phyloP scores from a whole-genome alignment of 495 filamentous ascomycete species.

The Aspergillus incahuasiensis region DNA sequence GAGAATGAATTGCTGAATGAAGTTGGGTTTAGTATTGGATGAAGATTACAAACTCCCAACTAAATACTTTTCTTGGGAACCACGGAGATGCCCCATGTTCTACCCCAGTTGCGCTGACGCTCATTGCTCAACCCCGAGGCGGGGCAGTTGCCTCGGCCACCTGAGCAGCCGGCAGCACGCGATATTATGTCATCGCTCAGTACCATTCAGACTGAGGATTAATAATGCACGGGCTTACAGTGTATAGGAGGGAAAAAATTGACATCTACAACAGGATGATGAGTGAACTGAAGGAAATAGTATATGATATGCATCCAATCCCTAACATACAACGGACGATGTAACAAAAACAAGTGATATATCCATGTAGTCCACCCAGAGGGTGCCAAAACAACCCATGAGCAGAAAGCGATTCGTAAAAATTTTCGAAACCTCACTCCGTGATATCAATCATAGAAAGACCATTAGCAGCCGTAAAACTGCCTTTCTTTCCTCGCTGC shows the following conservation, averaged over 20 bases:
- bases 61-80: too few species aligned
- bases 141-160: slow-evolving; percentile 9
- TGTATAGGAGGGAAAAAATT: neutral
- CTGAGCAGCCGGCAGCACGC: slow-evolving; percentile 13
- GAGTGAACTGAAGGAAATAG: slow-evolving; percentile 29
- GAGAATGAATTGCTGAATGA: neutral
- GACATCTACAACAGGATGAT: neutral
- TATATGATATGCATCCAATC: slow-evolving; percentile 38
- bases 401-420: slow-evolving; percentile 39
- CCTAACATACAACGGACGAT: slow-evolving; percentile 41
- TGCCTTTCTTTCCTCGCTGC: slow-evolving; percentile 13
- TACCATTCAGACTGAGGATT: neutral
- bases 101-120: neutral
- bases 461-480: slow-evolving; percentile 16
- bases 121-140: neutral
- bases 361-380: slow-evolving; percentile 45
- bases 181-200: slow-evolving; percentile 17
- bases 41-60: neutral
- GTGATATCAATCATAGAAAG: slow-evolving; percentile 27
- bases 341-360: slow-evolving; percentile 41
- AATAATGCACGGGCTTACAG: neutral
- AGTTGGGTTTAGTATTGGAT: neutral
- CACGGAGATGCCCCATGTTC: neutral
- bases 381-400: slow-evolving; percentile 27
- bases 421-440: slow-evolving; percentile 41